Evolutionary conservation across 2,329 filamentous ascomycete species (phyloP), one percentile per base, ranked within the genome.

Genomic region (Teratosphaeriaceae sp.): DNA sequence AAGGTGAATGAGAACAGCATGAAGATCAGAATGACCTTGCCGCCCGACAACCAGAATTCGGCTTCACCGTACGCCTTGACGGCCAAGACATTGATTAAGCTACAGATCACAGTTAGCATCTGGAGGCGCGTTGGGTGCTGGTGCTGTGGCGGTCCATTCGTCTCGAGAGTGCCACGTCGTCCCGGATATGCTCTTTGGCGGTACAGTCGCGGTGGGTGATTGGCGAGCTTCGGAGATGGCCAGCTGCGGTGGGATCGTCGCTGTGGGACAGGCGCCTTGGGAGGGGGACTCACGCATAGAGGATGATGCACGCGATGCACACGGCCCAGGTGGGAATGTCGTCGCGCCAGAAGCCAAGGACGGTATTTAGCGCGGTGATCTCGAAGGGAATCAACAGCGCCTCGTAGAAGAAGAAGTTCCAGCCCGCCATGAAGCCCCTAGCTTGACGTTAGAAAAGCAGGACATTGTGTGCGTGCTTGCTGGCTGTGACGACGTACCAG

Each of bases 371-470:
- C 23, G 68, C 68, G 1, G 71, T 69, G 43, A 76, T 75, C 48
- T 76, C 73, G 48, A 72, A 74, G 0, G 73, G 72, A 6, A 76
- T 73, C 1, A 74, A 60, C 8, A 75, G 44, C 2, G 70, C 65
- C 51, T 76, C 71, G 49, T 74, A 74, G 27, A 43, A 38, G 22
- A 52, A 52, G 36, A 50, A 60, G 49, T 58, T 59, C 56, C 56
- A 60, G n/a, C 71, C 72, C 30, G 63, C 66, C 44, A 67, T 65
- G 54, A 83, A 82, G 24, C 79, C 79, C 16, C 78, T n/a, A n/a
- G n/a, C n/a, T n/a, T n/a, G n/a, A n/a, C n/a, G n/a, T n/a, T n/a
- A n/a, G n/a, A n/a, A n/a, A n/a, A n/a, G n/a, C n/a, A n/a, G n/a
- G n/a, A n/a, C n/a, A n/a, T n/a, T n/a, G n/a, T n/a, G n/a, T n/a